Base-by-base conservation (phyloP, 331 rosid genomes). In the Pyrus hybrid region DNA sequence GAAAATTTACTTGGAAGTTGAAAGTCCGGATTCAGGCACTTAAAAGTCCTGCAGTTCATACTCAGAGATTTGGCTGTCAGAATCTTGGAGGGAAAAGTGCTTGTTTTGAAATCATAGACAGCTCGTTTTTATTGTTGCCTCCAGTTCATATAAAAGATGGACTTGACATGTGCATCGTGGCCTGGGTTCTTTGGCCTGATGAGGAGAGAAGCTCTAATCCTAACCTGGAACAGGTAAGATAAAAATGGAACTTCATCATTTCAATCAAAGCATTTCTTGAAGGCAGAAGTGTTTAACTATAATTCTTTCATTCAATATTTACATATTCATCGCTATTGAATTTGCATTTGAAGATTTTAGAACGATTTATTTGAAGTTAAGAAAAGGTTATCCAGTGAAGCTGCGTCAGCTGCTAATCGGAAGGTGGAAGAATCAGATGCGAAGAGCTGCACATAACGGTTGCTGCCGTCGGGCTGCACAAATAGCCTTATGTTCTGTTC, bases 111-210 rank as follows among this genome's bases (percentile, higher is more conserved):
- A 75, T 87, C 68, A 82, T 87, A 72, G 95, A 94, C 76, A 80
- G 78, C 80, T 88, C 91, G 20, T 90, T 80, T 30, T 26, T 90
- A 30, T 74, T 92, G 77, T 80, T 90, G 76, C 79, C 99, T 66
- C 82, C 91, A 4, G 80, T 90, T 66, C 77, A 62, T 67, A 77
- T 89, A 69, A 80, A 75, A 70, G 83, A 85, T 84, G 96, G 91
- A 79, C 84, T 92, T 83, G 99, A 94, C 74, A 68, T 89, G 83
- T 87, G 91, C 79, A 76, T 90, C 74, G 92, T 86, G 68, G 79
- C 96, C 41, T 94, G 99, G 99, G 82, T 94, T 86, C 93, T 94
- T 68, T 94, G 99, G 97, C 97, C 99, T 20, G 97, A 92, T 80
- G 99, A 94, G 77, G 97, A 87, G 87, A 88, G 95, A 79, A 92